Base-by-base conservation (phyloP, 1,284 basidiomycete genomes). In the Termitomyces sp. region DNA sequence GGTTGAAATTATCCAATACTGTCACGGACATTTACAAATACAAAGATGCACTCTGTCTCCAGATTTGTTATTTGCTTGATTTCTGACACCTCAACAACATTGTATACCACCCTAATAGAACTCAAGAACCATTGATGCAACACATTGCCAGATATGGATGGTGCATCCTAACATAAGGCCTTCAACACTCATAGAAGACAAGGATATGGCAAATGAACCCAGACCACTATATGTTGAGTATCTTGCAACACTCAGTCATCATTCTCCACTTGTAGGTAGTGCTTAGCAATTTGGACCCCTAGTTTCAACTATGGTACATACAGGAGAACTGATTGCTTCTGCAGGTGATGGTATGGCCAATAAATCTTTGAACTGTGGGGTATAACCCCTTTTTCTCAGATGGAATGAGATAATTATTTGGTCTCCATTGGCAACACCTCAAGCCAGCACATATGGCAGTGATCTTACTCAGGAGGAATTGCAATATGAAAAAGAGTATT, bases 331-430 rank as follows among this genome's bases (percentile, higher is more conserved):
- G 38, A 86, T 98, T 64, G 94, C 94, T 42, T 96, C 93, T 17
- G 94, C 94, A 51, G 94, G 94, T 58, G 94, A 98, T 74, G 94
- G 94, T 94, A 69, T 64, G 87, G 74, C 33, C 42, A 21, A 28
- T 34, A 24, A 33, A 8, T n/a, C 3, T 2, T 36, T 17, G 7
- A 4, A 17, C 33, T 38, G 24, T 41, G 52, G 36, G 60, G 50
- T 55, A 41, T 55, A 34, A 58, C n/a, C 51, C 19, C 33, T 4
- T 24, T 21, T 28, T 45, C 51, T 33, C 53, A 96, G 96, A 99
- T 73, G 96, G 96, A 9, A 95, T 95, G 83, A n/a, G n/a, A 88
- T 99, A 58, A 91, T 98, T 50, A 86, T 98, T 19, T 99, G 96
- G 96, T 86, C 91, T 0, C 91, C 86, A 8, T 88, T 89, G 5